phyloP scores from a whole-genome alignment of 2,329 filamentous ascomycete genomes.

The Cadophora sp. region DNA sequence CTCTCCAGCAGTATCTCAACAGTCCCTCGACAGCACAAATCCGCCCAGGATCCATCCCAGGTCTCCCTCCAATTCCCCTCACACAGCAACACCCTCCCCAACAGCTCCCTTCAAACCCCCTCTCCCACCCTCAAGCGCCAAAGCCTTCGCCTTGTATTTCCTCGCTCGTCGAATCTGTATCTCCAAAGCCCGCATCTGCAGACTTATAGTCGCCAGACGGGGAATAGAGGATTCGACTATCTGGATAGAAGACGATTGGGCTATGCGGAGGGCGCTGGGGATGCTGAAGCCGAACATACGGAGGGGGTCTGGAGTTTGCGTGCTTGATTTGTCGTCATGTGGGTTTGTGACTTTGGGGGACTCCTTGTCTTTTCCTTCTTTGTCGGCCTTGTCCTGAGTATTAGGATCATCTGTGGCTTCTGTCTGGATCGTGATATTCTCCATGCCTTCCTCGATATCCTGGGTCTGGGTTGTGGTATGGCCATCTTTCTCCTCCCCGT shows the following conservation, averaged over 20 bases:
- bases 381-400: not conserved
- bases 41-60: not conserved
- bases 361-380: slow-evolving; percentile 1
- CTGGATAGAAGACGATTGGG: slow-evolving; percentile 64
- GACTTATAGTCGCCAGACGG: slow-evolving; percentile 61
- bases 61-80: not conserved
- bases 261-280: slow-evolving; percentile 56
- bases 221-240: slow-evolving; percentile 66
- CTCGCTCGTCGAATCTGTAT: slow-evolving; percentile 67
- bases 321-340: not conserved
- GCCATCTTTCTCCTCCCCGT: not conserved
- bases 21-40: too few relatives aligned
- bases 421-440: not conserved
- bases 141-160: slow-evolving; percentile 46
- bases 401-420: not conserved
- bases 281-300: slow-evolving; percentile 59
- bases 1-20: too few relatives aligned
- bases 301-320: slow-evolving; percentile 57
- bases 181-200: slow-evolving; percentile 69
- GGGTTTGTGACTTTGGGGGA: not conserved
- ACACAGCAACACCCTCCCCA: not conserved
- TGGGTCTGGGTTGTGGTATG: not conserved
- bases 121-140: slow-evolving; percentile 8
- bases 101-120: not conserved
- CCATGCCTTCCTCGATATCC: slow-evolving; percentile 6